Evolutionary conservation across 306 rosid genomes (phyloP).

Genomic region (Datisca glomerata): DNA sequence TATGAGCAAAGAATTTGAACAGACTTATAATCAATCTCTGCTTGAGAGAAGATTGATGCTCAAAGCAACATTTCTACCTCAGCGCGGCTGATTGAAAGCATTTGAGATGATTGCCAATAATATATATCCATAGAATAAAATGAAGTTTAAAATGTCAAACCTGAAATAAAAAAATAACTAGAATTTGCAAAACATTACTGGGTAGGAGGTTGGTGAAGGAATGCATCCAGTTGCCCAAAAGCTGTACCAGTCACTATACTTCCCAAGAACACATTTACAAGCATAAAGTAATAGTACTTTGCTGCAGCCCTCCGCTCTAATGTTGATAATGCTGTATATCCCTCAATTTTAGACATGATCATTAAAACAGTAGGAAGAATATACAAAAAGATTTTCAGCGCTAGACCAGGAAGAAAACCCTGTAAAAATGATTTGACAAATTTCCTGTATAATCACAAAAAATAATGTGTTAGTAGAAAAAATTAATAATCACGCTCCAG

Average conservation of each 20-base stretch:
- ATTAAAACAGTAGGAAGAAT: constrained; percentile 83
- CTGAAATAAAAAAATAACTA: background rate
- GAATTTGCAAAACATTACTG: constrained; percentile 35
- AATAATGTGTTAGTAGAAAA: too few relatives aligned
- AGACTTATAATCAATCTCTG: too few relatives aligned
- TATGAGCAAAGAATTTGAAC: too few relatives aligned
- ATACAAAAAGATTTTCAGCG: constrained; percentile 84
- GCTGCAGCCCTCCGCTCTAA: constrained; percentile 74
- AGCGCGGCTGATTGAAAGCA: too few relatives aligned
- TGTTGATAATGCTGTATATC: constrained; percentile 64
- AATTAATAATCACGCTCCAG: background rate
- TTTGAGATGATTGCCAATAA: too few relatives aligned
- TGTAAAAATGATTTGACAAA: constrained; percentile 95
- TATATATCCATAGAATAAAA: too few relatives aligned
- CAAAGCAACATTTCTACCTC: too few relatives aligned
- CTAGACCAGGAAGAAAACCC: constrained; percentile 98
- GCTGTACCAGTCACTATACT: constrained; percentile 95
- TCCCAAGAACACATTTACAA: constrained; percentile 95
- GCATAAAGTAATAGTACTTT: constrained; percentile 87
- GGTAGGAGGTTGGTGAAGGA: constrained; percentile 89
- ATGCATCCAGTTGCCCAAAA: constrained; percentile 76
- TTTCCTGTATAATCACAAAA: constrained; percentile 46
- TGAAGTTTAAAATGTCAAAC: too few relatives aligned
- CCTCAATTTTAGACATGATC: constrained; percentile 96
- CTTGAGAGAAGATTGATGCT: too few relatives aligned